Evolutionary conservation across 345 rosid species (phyloP).

Genomic region (Durio zibethinus): DNA sequence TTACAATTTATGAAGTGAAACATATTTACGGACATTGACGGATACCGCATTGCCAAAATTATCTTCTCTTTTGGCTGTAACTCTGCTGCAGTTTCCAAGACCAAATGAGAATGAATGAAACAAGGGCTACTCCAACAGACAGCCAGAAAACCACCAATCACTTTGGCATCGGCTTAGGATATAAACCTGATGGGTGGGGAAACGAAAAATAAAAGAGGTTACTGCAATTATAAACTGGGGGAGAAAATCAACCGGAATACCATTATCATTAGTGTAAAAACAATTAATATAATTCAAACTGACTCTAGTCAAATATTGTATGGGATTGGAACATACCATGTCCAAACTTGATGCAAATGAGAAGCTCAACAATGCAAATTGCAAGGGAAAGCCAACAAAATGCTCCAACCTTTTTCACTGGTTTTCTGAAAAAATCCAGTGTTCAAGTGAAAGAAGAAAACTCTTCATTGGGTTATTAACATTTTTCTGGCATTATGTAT

Average conservation of each 20-base stretch:
- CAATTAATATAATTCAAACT: background rate
- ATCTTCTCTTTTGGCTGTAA: constrained; percentile 60
- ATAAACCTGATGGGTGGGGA: constrained; percentile 50
- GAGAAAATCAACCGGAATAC: background rate
- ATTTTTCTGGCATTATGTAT: background rate
- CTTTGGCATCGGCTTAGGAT: constrained; percentile 81
- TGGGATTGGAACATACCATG: constrained; percentile 46
- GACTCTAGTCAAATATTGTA: background rate
- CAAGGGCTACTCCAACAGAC: constrained; percentile 51
- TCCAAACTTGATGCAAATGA: constrained; percentile 96
- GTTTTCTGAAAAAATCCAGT: constrained; percentile 41
- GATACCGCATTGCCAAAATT: constrained; percentile 29
- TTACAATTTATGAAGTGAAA: constrained; percentile 35
- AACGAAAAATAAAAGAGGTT: background rate
- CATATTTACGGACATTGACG: constrained; percentile 38
- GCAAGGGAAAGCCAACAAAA: constrained; percentile 98
- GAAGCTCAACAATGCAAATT: constrained; percentile 92
- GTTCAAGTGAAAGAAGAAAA: background rate
- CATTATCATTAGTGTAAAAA: background rate
- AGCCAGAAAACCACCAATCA: constrained; percentile 76
- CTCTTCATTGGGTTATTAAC: background rate
- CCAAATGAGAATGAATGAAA: constrained; percentile 64
- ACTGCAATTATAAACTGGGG: background rate
- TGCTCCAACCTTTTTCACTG: constrained; percentile 93
- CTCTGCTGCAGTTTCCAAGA: constrained; percentile 67